Base-by-base conservation (phyloP, 768 basidiomycete genomes). In the Amanita phalloides region DNA sequence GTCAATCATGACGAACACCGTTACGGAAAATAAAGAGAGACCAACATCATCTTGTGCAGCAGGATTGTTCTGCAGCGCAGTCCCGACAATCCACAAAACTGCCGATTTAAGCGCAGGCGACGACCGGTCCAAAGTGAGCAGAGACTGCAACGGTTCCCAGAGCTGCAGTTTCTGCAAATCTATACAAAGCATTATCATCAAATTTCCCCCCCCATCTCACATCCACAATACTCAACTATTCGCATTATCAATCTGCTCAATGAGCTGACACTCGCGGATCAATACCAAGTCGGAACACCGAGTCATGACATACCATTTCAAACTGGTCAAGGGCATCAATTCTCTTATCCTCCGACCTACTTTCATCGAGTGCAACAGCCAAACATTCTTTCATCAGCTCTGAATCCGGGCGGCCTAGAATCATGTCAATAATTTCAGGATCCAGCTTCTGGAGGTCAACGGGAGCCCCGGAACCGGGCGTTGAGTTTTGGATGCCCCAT, bases 161-260 rank as follows among this genome's bases (percentile, higher is more conserved):
- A 95, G 78, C 41, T 78, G 73, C 53, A 93, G 63, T 54, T 80
- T 83, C 53, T 77, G 75, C 3, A 94, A 69, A 71, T 94, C 90
- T 91, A 57, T 26, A 6, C 26, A 6, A 25, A 46, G 37, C 52
- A 13, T 53, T 32, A 6, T 50, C 46, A 1, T 48, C 17, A 17
- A 17, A 17, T 17, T 17, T n/a, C n/a, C 17, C 17, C 1, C 17
- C 17, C 17, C 17, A 30, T 17, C 33, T 46, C 21, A 14, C 14
- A 55, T 38, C 14, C 13, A 28, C 7, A 23, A 8, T 4, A 62
- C 53, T 42, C 60, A 17, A 84, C 91, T 78, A 61, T 91, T 94
- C 0, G 92, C 91, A 63, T 95, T 95, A 60, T 95, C 92, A 49
- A 95, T 90, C 37, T 78, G 78, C 64, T 95, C 90, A 51, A 94